Evolutionary conservation across 345 rosid species (phyloP).

Genomic region (Aquilaria malaccensis): DNA sequence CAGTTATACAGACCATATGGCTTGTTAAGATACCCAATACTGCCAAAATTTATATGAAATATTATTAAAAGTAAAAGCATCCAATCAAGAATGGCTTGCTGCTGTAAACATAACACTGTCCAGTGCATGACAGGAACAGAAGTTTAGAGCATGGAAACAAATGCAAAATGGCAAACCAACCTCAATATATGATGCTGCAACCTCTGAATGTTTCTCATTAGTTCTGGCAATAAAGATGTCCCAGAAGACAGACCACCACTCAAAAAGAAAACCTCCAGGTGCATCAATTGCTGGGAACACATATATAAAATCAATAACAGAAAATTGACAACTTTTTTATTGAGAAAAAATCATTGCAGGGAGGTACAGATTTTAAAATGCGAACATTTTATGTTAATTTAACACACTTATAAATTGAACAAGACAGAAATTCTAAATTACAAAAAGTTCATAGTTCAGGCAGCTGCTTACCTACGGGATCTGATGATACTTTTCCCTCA

Average conservation of each 20-base stretch:
- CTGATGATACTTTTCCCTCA: constrained; percentile 96
- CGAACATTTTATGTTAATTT: too few relatives aligned
- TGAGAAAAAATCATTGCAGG: background rate
- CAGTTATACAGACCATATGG: too few relatives aligned
- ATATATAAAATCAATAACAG: constrained; percentile 10
- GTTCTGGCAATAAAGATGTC: constrained; percentile 98
- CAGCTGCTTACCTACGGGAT: constrained; percentile 80
- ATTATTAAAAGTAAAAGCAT: background rate
- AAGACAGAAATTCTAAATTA: too few relatives aligned
- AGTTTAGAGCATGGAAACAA: too few relatives aligned
- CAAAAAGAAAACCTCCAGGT: constrained; percentile 97
- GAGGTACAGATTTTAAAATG: too few relatives aligned
- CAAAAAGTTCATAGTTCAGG: constrained; percentile 9
- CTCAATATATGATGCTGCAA: constrained; percentile 98
- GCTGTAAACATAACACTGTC: background rate
- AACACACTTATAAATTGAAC: too few relatives aligned
- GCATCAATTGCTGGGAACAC: constrained; percentile 85
- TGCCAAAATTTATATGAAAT: background rate
- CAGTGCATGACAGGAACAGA: background rate
- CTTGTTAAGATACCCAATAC: background rate
- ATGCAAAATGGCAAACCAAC: constrained; percentile 24
- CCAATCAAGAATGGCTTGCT: too few relatives aligned
- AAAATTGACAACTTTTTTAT: background rate
- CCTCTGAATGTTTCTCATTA: constrained; percentile 97
- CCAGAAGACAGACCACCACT: constrained; percentile 99